Evolutionary conservation across 2,329 filamentous ascomycete genomes (phyloP).

Genomic region (Xylaria multiplex): DNA sequence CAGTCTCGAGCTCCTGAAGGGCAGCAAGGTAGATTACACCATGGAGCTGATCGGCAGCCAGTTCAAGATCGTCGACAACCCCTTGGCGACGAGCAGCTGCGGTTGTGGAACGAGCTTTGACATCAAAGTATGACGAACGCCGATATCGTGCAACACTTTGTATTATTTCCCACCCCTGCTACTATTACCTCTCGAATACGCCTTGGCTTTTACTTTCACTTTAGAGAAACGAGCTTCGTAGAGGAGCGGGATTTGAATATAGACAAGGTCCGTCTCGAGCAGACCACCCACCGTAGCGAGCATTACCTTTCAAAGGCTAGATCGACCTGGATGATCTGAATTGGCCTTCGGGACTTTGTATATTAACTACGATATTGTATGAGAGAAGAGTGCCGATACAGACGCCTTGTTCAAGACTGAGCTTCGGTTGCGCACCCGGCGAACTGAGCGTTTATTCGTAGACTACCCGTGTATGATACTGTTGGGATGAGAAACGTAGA

Average conservation of each 20-base stretch:
- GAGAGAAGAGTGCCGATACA: background rate
- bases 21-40: constrained; percentile 95
- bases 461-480: constrained; percentile 17
- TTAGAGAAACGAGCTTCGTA: background rate
- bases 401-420: background rate
- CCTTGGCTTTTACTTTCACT: background rate
- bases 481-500: background rate
- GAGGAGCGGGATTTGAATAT: constrained; percentile 2
- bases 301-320: background rate
- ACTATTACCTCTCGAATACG: background rate
- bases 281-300: background rate
- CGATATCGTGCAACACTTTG: background rate
- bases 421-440: background rate
- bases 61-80: constrained; percentile 97
- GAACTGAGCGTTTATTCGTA: background rate
- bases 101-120: constrained; percentile 98
- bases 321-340: background rate
- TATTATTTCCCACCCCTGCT: background rate
- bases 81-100: constrained; percentile 89
- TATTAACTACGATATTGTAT: background rate
- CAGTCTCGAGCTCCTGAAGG: constrained; percentile 87
- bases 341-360: background rate
- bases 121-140: constrained; percentile 70
- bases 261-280: constrained; percentile 2
- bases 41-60: constrained; percentile 87